phyloP scores from a whole-genome alignment of 2,329 filamentous ascomycete species.

The Fusarium sp. region DNA sequence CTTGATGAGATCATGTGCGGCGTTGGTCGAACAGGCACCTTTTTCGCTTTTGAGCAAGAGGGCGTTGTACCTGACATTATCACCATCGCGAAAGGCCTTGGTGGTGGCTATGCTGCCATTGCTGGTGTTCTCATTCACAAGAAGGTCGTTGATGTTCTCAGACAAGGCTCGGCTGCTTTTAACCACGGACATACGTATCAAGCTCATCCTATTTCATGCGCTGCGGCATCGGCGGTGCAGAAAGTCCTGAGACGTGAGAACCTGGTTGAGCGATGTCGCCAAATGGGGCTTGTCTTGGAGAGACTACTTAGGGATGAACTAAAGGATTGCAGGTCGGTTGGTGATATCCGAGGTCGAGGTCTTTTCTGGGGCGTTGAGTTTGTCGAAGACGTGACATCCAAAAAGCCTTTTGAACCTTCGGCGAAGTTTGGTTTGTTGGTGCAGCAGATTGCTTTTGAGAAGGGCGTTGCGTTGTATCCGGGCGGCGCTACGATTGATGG shows the following conservation, averaged over 20 bases:
- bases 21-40: conserved; percentile 61
- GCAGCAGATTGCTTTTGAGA: conserved; percentile 43
- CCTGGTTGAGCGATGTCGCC: conserved; percentile 64
- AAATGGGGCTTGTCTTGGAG: conserved; percentile 53
- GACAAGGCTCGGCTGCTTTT: conserved; percentile 46
- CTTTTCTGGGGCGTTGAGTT: conserved; percentile 60
- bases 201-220: conserved; percentile 65
- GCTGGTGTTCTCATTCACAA: conserved; percentile 66
- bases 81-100: conserved; percentile 59
- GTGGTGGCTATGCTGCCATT: conserved; percentile 60
- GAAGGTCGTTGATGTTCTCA: conserved; percentile 56
- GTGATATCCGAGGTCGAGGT: conserved; percentile 14
- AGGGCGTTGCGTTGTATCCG: conserved; percentile 63
- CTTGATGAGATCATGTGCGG: conserved; percentile 69
- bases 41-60: conserved; percentile 65
- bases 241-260: conserved; percentile 63
- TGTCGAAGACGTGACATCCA: conserved; percentile 46
- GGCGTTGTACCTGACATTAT: conserved; percentile 32
- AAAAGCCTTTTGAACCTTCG: conserved; percentile 46
- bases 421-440: conserved; percentile 42
- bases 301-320: not conserved
- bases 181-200: conserved; percentile 70
- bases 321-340: not conserved
- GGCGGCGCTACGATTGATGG: conserved; percentile 69
- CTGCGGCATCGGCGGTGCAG: conserved; percentile 70